A percentile compares a stretch with the other conserved stretches of the same genome.
Evolutionary conservation across 1,139 yeast genomes (phyloP).

Genomic region (Diutina catenulata): DNA sequence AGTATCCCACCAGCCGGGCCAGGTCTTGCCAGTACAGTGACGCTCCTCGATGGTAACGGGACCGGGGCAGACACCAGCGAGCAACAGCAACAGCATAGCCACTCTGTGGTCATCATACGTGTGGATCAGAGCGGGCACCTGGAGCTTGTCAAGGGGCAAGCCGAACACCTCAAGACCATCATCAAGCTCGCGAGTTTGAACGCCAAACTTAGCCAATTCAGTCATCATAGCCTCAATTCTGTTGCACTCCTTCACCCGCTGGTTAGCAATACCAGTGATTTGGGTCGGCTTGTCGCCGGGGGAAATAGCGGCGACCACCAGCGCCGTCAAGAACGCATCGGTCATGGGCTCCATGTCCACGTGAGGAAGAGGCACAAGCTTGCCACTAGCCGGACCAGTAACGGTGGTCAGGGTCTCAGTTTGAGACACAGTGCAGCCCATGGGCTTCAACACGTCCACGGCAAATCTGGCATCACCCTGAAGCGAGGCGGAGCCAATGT

Average conservation of each 20-base stretch:
- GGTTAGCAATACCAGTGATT: constrained; percentile 94
- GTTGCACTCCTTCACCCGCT: constrained; percentile 94
- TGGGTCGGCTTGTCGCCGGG: constrained; percentile 44
- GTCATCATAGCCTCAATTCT: constrained; percentile 91
- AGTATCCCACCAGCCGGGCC: constrained; percentile 99
- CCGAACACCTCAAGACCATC: constrained; percentile 91
- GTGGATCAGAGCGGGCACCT: constrained; percentile 50
- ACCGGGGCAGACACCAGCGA: constrained; percentile 44
- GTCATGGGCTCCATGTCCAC: constrained; percentile 99
- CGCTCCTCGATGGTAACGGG: constrained; percentile 71
- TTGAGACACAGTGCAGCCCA: constrained; percentile 90
- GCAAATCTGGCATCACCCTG: constrained; percentile 99
- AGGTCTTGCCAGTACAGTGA: constrained; percentile 89
- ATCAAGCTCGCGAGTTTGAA: constrained; percentile 66
- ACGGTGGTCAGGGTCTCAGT: constrained; percentile 82
- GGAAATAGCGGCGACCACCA: constrained; percentile 93
- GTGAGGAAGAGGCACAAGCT: constrained; percentile 53
- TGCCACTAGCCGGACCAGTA: constrained; percentile 69
- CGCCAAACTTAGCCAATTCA: constrained; percentile 85
- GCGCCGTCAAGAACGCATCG: constrained; percentile 93
- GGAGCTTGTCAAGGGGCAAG: constrained; percentile 31
- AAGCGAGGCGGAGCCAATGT: constrained; percentile 80
- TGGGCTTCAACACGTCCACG: constrained; percentile 78
- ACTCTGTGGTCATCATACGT: constrained; percentile 96
- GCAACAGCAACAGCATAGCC: constrained; percentile 90